Percentiles rank a stretch among this genome's conserved stretches.
These are phyloP conservation scores for Lasiodiplodia gonubiensis DNA, from an alignment of 2,329 filamentous ascomycete genomes.

Conservation along the genomic window DNA sequence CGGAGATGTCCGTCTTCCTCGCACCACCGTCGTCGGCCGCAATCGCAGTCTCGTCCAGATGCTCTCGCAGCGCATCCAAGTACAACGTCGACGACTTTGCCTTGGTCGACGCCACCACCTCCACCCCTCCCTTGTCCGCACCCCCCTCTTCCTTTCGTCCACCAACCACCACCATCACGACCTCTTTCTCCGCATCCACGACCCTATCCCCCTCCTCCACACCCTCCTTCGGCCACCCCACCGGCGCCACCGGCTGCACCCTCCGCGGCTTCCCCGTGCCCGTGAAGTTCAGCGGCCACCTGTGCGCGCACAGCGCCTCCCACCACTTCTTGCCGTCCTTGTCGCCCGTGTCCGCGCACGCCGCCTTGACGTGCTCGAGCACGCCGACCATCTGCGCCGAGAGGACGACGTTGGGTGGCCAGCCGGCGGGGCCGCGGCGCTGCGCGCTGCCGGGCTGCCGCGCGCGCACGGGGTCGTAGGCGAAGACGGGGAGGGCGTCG, in stretches of 20 bases:
- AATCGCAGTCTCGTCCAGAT: too few relatives aligned
- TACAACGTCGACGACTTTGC: too few relatives aligned
- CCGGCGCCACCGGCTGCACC: constrained; percentile 3
- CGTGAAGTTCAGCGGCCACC: constrained; percentile 6
- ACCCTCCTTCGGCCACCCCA: neutral
- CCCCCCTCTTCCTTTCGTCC: neutral
- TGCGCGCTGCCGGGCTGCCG: too few relatives aligned
- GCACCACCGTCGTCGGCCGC: neutral
- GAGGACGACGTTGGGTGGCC: neutral
- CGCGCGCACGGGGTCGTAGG: neutral
- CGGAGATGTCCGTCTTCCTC: neutral
- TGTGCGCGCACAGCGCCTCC: neutral
- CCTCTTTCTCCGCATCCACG: neutral
- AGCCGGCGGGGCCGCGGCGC: neutral
- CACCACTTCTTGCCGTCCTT: neutral
- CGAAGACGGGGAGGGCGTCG: neutral
- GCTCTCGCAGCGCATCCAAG: too few relatives aligned
- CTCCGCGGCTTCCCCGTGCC: neutral
- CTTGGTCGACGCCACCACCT: too few relatives aligned
- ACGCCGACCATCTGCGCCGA: neutral
- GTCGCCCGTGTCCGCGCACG: neutral
- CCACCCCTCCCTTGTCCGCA: too few relatives aligned
- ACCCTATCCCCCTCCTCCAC: neutral
- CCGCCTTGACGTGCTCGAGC: neutral
- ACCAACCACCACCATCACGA: too few relatives aligned